phyloP scores from a whole-genome alignment of 1,139 yeast species.

The Sugiyamaella japonica region DNA sequence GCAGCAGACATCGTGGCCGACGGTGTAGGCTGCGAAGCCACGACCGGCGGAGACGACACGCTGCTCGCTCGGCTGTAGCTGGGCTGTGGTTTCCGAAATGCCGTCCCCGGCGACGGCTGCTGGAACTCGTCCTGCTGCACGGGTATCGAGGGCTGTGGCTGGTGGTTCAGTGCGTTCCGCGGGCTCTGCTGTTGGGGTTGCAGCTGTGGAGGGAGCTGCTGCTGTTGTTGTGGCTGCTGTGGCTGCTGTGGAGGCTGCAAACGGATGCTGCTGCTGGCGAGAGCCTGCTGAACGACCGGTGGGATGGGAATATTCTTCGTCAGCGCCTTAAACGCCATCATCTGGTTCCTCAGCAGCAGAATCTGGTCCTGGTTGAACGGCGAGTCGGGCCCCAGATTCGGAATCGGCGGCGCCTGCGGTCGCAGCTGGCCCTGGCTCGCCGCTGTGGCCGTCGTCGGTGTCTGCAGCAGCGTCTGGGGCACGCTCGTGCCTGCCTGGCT shows the following conservation, averaged over 20 bases:
- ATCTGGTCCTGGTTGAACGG: conserved; percentile 47
- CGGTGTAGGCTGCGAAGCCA: background rate
- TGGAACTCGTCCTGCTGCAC: conserved; percentile 5
- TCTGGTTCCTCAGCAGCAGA: conserved; percentile 60
- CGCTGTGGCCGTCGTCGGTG: conserved; percentile 6
- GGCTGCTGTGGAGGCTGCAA: background rate
- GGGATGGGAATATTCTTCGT: conserved; percentile 76
- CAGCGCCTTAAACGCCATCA: conserved; percentile 70
- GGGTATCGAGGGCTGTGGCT: conserved; percentile 6
- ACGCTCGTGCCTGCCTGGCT: conserved; percentile 2
- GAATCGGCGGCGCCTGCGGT: conserved; percentile 20
- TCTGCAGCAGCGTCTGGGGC: conserved; percentile 7
- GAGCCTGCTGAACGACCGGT: conserved; percentile 38
- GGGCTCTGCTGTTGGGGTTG: conserved; percentile 6
- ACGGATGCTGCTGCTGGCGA: conserved; percentile 33
- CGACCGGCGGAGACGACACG: conserved; percentile 1
- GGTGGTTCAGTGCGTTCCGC: background rate
- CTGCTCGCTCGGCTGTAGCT: conserved; percentile 5
- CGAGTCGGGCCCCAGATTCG: conserved; percentile 20
- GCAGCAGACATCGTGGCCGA: background rate
- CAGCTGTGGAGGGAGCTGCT: conserved; percentile 17
- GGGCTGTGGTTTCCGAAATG: conserved; percentile 7
- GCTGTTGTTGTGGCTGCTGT: conserved; percentile 10
- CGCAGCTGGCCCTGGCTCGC: conserved; percentile 5
- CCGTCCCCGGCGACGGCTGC: conserved; percentile 2